Evolutionary conservation across 2,329 filamentous ascomycete genomes (phyloP).

Genomic region (Pseudogymnoascus sp.): DNA sequence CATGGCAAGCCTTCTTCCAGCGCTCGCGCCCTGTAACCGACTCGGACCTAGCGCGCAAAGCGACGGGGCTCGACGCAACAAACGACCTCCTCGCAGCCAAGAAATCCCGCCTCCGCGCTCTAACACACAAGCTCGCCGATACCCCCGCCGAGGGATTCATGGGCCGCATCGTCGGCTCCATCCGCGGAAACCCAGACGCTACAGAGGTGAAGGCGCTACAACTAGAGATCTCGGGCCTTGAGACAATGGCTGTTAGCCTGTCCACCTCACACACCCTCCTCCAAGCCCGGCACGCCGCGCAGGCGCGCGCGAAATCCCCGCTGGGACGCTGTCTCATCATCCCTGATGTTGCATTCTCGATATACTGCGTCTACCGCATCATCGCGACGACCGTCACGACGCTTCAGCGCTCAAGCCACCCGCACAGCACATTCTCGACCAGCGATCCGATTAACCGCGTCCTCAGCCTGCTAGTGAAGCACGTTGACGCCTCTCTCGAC

Average conservation of each 20-base stretch:
- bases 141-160: slow-evolving; percentile 49
- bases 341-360: slow-evolving; percentile 59
- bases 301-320: slow-evolving; percentile 58
- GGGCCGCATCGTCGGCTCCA: slow-evolving; percentile 63
- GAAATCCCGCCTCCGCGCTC: slow-evolving; percentile 58
- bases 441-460: slow-evolving; percentile 80
- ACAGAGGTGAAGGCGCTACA: slow-evolving; percentile 54
- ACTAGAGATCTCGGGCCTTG: slow-evolving; percentile 70
- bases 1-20: slow-evolving; percentile 75
- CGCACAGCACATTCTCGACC: slow-evolving; percentile 46
- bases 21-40: slow-evolving; percentile 60
- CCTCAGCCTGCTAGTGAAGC: slow-evolving; percentile 68
- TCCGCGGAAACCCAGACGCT: slow-evolving; percentile 54
- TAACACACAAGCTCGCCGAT: slow-evolving; percentile 56
- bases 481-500: slow-evolving; percentile 77
- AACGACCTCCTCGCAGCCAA: slow-evolving; percentile 73
- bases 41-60: slow-evolving; percentile 65
- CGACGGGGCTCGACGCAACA: slow-evolving; percentile 69
- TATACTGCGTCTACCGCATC: slow-evolving; percentile 82
- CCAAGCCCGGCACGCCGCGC: slow-evolving; percentile 52
- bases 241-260: slow-evolving; percentile 69
- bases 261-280: slow-evolving; percentile 57
- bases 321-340: slow-evolving; percentile 56
- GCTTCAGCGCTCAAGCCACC: slow-evolving; percentile 48
- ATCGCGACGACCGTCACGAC: slow-evolving; percentile 62